Evolutionary conservation across 352 stramenopile genomes (phyloP), one percentile per base, ranked within the genome.

Genomic region (Phytophthora agathidicida): DNA sequence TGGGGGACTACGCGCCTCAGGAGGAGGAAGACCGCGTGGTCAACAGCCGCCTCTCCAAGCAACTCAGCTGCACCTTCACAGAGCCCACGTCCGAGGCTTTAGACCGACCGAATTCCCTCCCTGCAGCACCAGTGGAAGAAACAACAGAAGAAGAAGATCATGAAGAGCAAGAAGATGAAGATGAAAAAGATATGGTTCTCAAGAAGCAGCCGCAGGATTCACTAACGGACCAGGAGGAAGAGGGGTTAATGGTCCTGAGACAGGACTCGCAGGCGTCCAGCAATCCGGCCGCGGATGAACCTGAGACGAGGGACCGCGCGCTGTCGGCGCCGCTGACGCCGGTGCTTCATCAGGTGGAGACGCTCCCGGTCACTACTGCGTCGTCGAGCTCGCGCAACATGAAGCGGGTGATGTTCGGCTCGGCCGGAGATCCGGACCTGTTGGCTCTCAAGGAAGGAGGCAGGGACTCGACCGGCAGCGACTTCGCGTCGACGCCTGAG

Each of bases 1-100:
- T 91, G 22, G 81, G 75, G 13, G 61, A 84, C 16, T 86, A 76
- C 38, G 75, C 80, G 2, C 57, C 49, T 5, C n/a, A 57, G 13
- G 52, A 71, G 24, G 45, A 70, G 22, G 43, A 67, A n/a, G 54
- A 65, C 11, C 63, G 63, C 3, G 44, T 64, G 28, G 54, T 56
- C 14, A 66, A 75, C 19, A 68, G 62, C 30, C 28, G 51, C 36
- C 43, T 67, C 23, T 53, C 16, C 33, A 73, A 73, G 27, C 62
- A 65, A 23, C 50, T 42, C 7, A 79, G 43, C 17, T 27, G 38
- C 11, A 49, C 54, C 3, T n/a, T 31, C 14, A 65, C 51, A 10
- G 61, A 71, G 37, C 23, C 41, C 16, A 32, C 46, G 20, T 75
- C 66, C 0, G 66, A 75, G n/a, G 32, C 55, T 13, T 5, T 60